Percentiles rank a stretch among this genome's conserved stretches.
Conservation (phyloP, 108 stramenopile genomes). For the Cafeteria roenbergensis region DNA sequence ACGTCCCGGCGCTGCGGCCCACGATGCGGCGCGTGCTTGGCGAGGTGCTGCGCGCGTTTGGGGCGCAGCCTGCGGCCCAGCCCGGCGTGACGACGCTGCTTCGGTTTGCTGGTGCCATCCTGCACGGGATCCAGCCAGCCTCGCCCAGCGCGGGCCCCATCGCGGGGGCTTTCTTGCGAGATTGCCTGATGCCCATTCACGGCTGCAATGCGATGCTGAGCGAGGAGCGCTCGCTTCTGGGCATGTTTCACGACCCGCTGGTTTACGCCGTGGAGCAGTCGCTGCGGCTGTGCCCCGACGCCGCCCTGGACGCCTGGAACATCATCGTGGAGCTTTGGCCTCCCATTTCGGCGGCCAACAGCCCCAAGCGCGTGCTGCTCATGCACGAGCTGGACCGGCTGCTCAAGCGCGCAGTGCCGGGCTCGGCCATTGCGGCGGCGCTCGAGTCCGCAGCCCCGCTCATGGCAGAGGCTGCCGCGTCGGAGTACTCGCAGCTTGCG, state of each 20-base stretch:
- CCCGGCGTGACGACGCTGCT: no score
- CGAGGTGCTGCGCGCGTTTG: no score
- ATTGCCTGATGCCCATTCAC: constrained; percentile 4
- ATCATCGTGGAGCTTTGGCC: not conserved
- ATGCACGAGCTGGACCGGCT: not conserved
- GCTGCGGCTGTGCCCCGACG: not conserved
- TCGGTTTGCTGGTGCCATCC: no score
- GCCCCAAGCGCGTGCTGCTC: not conserved
- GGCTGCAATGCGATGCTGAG: not conserved
- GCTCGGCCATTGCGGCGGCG: not conserved
- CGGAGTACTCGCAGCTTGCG: not conserved
- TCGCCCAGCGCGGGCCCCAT: no score
- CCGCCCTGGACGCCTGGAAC: no score
- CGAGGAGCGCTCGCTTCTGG: not conserved
- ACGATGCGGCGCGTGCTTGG: no score
- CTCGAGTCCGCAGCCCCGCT: not conserved
- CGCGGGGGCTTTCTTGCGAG: no score
- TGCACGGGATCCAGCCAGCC: no score
- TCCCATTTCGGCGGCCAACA: not conserved
- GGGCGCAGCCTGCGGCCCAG: no score
- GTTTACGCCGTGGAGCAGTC: not conserved
- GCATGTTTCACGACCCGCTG: not conserved
- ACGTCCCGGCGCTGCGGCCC: no score
- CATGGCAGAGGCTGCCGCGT: not conserved
- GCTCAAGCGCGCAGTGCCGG: not conserved